These are phyloP conservation scores for Agapanthus africanus DNA, from an alignment of 106 monocot species.

Conservation along the genomic window DNA sequence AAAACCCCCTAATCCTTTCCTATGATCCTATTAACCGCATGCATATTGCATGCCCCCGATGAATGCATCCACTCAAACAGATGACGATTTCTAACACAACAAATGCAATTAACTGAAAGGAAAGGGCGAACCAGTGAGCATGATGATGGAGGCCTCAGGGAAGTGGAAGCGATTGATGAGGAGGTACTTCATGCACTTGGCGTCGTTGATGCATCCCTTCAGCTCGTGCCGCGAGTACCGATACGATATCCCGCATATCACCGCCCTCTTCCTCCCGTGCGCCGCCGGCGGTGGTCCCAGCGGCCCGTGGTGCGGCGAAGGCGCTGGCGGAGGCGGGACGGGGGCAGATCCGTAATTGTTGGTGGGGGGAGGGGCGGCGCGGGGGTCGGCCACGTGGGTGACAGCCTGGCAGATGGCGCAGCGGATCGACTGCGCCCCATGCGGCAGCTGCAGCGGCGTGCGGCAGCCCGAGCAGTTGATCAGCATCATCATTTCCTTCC, in stretches of 20 bases:
- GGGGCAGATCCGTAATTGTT: conserved; percentile 8
- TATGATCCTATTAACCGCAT: too few relatives aligned
- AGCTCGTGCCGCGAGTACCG: conserved; percentile 41
- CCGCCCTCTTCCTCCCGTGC: conserved; percentile 54
- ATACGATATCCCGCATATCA: conserved; percentile 64
- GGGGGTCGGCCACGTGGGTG: conserved; percentile 32
- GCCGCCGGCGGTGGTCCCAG: conserved; percentile 6
- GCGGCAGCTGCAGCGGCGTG: conserved; percentile 35
- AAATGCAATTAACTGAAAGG: too few relatives aligned
- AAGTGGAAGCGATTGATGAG: conserved; percentile 43
- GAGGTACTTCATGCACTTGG: conserved; percentile 65
- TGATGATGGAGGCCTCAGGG: conserved; percentile 47
- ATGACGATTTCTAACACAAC: too few relatives aligned
- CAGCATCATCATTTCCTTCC: conserved; percentile 47
- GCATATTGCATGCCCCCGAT: too few relatives aligned
- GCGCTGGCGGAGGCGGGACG: neutral
- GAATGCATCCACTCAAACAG: too few relatives aligned
- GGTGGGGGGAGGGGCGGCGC: neutral
- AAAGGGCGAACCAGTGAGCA: too few relatives aligned
- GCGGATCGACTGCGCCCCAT: conserved; percentile 37
- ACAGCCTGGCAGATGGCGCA: conserved; percentile 50
- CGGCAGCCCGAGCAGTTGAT: conserved; percentile 45
- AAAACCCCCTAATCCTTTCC: too few relatives aligned
- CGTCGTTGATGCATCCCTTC: conserved; percentile 62
- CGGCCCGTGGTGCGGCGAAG: neutral